phyloP scores from a whole-genome alignment of 2,329 filamentous ascomycete species.

The Cercospora zeina region DNA sequence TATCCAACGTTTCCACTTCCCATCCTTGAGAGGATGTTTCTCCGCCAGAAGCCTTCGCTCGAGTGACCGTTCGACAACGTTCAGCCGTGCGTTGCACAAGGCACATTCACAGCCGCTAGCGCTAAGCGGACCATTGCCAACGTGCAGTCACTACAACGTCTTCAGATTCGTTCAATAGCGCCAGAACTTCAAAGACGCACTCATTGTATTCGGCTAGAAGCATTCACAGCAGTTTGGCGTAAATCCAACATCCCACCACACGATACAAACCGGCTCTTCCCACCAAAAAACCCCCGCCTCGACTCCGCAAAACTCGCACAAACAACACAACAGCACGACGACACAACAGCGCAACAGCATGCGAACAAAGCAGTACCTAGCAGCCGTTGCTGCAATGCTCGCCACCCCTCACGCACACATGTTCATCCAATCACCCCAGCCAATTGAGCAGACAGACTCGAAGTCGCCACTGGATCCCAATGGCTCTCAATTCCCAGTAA shows the following conservation, averaged over 20 bases:
- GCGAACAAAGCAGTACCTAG: neutral
- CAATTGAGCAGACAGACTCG: constrained; percentile 53
- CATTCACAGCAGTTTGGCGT: neutral
- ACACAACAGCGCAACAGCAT: neutral
- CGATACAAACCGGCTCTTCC: neutral
- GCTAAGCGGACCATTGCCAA: neutral
- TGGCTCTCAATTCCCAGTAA: constrained; percentile 68
- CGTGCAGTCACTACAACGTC: neutral
- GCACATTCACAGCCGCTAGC: neutral
- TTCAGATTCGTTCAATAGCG: neutral
- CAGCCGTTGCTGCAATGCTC: neutral
- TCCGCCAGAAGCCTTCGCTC: neutral
- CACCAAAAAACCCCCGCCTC: neutral
- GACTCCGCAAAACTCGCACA: neutral
- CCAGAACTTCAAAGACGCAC: neutral
- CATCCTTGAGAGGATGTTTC: neutral
- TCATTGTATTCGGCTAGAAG: neutral
- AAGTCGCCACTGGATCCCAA: constrained; percentile 64
- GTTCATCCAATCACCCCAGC: constrained; percentile 66
- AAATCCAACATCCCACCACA: neutral
- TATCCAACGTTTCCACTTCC: neutral
- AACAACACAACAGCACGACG: neutral
- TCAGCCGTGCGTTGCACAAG: neutral
- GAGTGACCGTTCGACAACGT: neutral
- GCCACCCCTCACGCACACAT: constrained; percentile 64